Conservation (phyloP, 345 rosid species). For the Populus euphratica region DNA sequence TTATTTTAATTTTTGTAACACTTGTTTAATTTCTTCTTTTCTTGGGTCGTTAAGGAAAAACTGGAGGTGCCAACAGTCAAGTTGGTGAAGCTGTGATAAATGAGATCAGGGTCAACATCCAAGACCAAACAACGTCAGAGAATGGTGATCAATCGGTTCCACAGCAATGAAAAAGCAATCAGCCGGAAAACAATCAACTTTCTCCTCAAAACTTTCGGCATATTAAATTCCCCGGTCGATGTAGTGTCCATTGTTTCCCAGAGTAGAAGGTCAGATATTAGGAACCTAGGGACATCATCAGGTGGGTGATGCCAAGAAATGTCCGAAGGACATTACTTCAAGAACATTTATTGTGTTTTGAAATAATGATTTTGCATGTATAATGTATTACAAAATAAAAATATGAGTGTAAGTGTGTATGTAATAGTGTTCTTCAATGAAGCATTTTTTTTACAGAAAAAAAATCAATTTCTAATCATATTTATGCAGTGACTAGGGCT, state of each 20-base stretch:
- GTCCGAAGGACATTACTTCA: too few species aligned
- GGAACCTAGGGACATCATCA: background rate
- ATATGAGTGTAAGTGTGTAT: background rate
- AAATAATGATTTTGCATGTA: background rate
- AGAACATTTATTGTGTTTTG: background rate
- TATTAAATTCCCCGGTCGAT: background rate
- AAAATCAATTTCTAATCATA: too few species aligned
- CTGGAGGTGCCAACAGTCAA: conserved; percentile 12
- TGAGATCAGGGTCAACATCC: conserved; percentile 16
- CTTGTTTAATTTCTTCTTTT: background rate
- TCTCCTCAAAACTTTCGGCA: background rate
- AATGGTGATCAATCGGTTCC: background rate
- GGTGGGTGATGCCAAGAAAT: background rate
- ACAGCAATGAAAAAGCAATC: background rate
- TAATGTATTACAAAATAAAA: background rate
- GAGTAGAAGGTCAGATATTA: background rate
- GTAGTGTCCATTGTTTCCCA: background rate
- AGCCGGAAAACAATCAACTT: background rate
- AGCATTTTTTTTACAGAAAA: too few species aligned
- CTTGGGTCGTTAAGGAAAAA: conserved; percentile 1
- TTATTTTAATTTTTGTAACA: background rate
- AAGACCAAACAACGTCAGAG: conserved; percentile 9
- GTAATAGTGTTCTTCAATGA: too few species aligned
- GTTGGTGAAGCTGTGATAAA: conserved; percentile 14
- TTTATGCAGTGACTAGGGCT: too few species aligned